Evolutionary conservation across 2,329 filamentous ascomycete species (phyloP).

Genomic region (Fusarium pseudocircinatum): DNA sequence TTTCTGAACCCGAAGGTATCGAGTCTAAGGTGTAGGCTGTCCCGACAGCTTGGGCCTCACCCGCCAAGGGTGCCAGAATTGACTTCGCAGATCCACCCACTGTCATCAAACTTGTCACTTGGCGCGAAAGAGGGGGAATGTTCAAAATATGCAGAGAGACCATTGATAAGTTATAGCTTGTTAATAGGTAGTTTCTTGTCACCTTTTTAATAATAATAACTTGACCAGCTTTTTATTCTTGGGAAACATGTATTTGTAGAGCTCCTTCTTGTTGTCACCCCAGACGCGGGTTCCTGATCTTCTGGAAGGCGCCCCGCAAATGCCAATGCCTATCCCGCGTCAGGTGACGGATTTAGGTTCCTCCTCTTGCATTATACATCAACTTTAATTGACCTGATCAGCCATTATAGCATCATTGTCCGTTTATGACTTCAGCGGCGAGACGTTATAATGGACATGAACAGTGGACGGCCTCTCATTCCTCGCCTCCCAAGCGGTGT

Average conservation of each 20-base stretch:
- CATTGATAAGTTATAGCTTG: background rate
- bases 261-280: background rate
- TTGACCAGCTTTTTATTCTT: background rate
- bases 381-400: background rate
- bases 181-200: no score
- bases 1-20: background rate
- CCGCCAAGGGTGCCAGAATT: background rate
- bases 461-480: constrained; percentile 29
- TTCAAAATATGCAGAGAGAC: background rate
- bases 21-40: background rate
- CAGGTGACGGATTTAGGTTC: constrained; percentile 21
- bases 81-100: background rate
- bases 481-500: constrained; percentile 26
- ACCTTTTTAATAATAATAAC: no score
- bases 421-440: background rate
- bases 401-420: background rate
- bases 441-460: constrained; percentile 18
- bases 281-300: constrained; percentile 2
- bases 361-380: constrained; percentile 10
- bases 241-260: background rate
- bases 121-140: background rate
- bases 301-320: constrained; percentile 28
- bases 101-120: background rate
- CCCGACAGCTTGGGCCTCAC: constrained; percentile 5
- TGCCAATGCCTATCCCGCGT: constrained; percentile 10